Base-by-base conservation (phyloP, 2,329 filamentous ascomycete genomes). In the Alternaria metachromatica region DNA sequence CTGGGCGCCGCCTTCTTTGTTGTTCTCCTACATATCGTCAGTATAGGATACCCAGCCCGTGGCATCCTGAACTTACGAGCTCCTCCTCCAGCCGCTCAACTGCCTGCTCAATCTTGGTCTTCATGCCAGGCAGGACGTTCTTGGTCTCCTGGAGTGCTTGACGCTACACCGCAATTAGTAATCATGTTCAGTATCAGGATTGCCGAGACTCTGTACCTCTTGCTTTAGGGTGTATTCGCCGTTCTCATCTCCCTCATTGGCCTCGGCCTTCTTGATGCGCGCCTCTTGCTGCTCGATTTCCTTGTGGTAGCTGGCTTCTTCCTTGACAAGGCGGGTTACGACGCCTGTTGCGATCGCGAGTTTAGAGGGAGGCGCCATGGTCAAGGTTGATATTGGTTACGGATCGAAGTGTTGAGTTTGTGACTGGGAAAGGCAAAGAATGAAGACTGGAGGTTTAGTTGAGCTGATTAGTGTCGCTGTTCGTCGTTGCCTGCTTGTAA, bases 231-330 rank as follows among this genome's bases (percentile, higher is more conserved):
- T 86, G 76, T 88, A 97, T 70, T 92, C 89, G 54, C 87, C 88
- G 80, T 97, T 97, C 71, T 89, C 88, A 65, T 92, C 91, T 9
- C 87, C 86, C 57, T 87, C 84, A 15, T 80, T 82, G 4, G 81
- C 79, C 71, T 91, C 88, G 48, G 97, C 85, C 78, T 89, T 88
- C 78, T 87, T 83, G 68, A 96, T 87, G 60, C 91, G 88, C 65
- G 87, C 86, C 72, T 92, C 86, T 78, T 98, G 94, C 68, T 90
- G 85, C 67, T 87, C 84, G 20, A 94, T 87, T 80, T 99, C 96
- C 77, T 91, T 91, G 84, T 94, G 91, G 83, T 99, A 98, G 73
- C 90, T 95, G 43, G 87, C 85, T 80, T 97, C 93, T 81, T 99
- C 96, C 81, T 97, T 97, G 70, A 97, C 88, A 51, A 98, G 88